Evolutionary conservation across 2,329 filamentous ascomycete genomes (phyloP).

Genomic region (Penicillium palitans): DNA sequence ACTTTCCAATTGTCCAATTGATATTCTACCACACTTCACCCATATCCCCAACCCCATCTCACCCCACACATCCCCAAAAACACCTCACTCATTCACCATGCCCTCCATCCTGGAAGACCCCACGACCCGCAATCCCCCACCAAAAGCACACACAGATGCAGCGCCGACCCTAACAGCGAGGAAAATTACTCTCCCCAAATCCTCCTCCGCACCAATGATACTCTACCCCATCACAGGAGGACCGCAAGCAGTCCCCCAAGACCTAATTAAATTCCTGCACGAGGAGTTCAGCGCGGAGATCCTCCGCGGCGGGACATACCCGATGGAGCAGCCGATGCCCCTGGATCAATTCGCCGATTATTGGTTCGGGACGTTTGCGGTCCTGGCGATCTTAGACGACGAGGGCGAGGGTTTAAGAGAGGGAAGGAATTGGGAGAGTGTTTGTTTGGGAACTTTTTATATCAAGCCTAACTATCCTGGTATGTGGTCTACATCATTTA

Average conservation of each 20-base stretch:
- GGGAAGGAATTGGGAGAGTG: conserved; percentile 36
- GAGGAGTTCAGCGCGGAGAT: conserved; percentile 40
- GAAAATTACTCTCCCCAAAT: conserved; percentile 29
- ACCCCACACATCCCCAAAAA: neutral
- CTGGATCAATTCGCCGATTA: conserved; percentile 36
- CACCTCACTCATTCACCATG: conserved; percentile 21
- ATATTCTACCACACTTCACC: neutral
- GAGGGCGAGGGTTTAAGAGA: conserved; percentile 21
- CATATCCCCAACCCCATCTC: neutral
- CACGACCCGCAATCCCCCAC: conserved; percentile 30
- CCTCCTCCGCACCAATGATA: conserved; percentile 22
- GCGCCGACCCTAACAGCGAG: conserved; percentile 27
- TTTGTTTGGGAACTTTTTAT: conserved; percentile 44
- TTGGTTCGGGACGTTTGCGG: conserved; percentile 44
- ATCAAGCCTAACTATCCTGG: conserved; percentile 46
- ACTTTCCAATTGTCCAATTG: neutral
- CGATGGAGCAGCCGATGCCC: conserved; percentile 38
- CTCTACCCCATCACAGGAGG: conserved; percentile 33
- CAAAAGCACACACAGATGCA: conserved; percentile 19
- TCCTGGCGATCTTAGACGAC: conserved; percentile 32
- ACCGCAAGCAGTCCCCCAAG: conserved; percentile 22
- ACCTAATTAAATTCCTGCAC: conserved; percentile 32
- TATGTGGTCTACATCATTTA: conserved; percentile 14
- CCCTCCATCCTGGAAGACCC: conserved; percentile 41
- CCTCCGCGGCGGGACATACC: conserved; percentile 39